phyloP scores from a whole-genome alignment of 2,329 filamentous ascomycete genomes.

The Xylogone sp. region DNA sequence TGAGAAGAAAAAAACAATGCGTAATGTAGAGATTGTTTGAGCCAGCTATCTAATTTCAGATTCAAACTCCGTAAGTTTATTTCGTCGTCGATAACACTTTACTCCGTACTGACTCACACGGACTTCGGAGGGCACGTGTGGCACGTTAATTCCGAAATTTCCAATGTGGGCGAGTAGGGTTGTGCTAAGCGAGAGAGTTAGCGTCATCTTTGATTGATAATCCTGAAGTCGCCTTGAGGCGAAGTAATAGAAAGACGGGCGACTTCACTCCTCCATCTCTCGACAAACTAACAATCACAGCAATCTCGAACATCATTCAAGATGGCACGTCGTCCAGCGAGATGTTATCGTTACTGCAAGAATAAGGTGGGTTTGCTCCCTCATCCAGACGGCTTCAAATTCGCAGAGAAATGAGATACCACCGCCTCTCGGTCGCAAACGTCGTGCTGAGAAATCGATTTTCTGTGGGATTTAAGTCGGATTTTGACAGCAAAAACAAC shows the following conservation, averaged over 20 bases:
- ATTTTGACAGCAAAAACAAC: not conserved
- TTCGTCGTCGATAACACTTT: no score
- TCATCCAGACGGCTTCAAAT: conserved; percentile 1
- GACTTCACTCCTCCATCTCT: conserved; percentile 16
- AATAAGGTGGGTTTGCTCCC: conserved; percentile 77
- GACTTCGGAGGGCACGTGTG: no score
- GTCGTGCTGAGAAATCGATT: conserved; percentile 4
- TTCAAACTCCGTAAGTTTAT: no score
- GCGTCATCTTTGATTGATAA: not conserved
- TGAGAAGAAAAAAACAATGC: no score
- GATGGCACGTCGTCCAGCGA: conserved; percentile 99
- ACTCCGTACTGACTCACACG: no score
- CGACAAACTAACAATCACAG: conserved; percentile 12
- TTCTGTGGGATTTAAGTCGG: not conserved
- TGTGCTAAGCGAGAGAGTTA: not conserved
- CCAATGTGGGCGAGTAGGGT: not conserved
- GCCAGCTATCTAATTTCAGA: no score
- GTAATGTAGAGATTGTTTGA: no score
- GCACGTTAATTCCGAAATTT: not conserved
- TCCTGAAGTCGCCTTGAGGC: not conserved
- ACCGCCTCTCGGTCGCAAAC: conserved; percentile 6
- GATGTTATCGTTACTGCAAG: conserved; percentile 99
- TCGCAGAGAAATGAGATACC: conserved; percentile 1
- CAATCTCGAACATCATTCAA: conserved; percentile 60
- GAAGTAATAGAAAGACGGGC: not conserved